These are phyloP conservation scores for Narthecium ossifragum DNA, from an alignment of 106 monocot genomes.

Conservation along the genomic window DNA sequence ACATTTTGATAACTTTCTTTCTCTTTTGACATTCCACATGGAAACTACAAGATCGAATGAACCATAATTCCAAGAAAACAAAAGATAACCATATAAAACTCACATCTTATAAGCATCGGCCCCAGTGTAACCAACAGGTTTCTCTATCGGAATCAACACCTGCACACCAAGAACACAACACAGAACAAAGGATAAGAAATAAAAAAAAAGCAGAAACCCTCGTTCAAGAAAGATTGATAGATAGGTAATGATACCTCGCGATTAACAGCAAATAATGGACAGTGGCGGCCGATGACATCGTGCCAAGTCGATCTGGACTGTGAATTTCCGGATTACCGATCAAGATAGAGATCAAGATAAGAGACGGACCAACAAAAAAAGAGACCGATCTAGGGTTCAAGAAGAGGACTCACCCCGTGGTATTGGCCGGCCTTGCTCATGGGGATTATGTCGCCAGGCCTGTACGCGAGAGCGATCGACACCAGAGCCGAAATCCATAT, in stretches of 20 bases:
- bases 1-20: too few relatives aligned
- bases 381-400: slow-evolving; percentile 3
- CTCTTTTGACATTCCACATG: too few relatives aligned
- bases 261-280: slow-evolving; percentile 89
- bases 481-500: slow-evolving; percentile 19
- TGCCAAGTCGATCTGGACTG: slow-evolving; percentile 85
- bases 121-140: slow-evolving; percentile 83
- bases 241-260: slow-evolving; percentile 47
- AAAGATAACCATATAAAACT: slow-evolving; percentile 9
- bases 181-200: background rate
- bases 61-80: too few relatives aligned
- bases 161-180: slow-evolving; percentile 9
- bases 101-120: slow-evolving; percentile 98
- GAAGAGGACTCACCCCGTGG: slow-evolving; percentile 56
- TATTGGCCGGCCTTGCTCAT: slow-evolving; percentile 85
- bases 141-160: slow-evolving; percentile 80
- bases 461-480: slow-evolving; percentile 49
- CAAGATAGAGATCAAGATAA: background rate
- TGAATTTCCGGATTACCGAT: background rate
- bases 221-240: background rate
- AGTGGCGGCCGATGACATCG: slow-evolving; percentile 87
- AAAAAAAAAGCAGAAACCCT: background rate
- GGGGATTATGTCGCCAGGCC: slow-evolving; percentile 87
- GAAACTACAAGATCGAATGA: too few relatives aligned
- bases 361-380: background rate